Conservation (phyloP, 2,329 filamentous ascomycete genomes). For the Fusarium humuli region DNA sequence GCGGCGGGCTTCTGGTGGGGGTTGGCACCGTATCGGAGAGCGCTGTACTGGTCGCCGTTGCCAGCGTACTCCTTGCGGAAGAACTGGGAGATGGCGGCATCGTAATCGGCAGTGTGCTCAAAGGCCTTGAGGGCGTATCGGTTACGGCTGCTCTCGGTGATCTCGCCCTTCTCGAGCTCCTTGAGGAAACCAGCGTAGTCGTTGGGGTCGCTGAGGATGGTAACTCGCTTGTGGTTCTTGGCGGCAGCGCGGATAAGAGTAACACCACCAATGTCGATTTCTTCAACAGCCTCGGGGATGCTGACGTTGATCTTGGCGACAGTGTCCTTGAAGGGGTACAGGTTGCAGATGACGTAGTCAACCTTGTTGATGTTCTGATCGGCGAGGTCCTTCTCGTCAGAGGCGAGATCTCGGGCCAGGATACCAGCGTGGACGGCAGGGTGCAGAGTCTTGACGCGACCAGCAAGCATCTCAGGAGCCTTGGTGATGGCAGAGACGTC, state of each 20-base stretch:
- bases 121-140: constrained; percentile 96
- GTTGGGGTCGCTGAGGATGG: constrained; percentile 91
- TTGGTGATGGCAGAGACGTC: constrained; percentile 98
- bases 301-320: constrained; percentile 97
- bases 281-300: constrained; percentile 95
- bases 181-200: constrained; percentile 96
- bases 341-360: constrained; percentile 96
- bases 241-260: constrained; percentile 95
- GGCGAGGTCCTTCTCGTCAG: constrained; percentile 95
- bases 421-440: constrained; percentile 92
- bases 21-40: constrained; percentile 95
- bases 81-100: constrained; percentile 92
- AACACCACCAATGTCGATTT: constrained; percentile 98
- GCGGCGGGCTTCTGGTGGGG: constrained; percentile 98
- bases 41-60: constrained; percentile 82
- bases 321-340: constrained; percentile 99
- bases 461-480: constrained; percentile 95
- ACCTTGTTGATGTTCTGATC: constrained; percentile 96
- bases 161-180: constrained; percentile 87
- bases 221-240: constrained; percentile 97
- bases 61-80: constrained; percentile 97
- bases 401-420: constrained; percentile 91
- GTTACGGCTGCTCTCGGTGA: constrained; percentile 87
- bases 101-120: constrained; percentile 97
- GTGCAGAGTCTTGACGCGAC: constrained; percentile 89